Conservation (phyloP, 805 yeast species). For the Saturnispora hagleri region DNA sequence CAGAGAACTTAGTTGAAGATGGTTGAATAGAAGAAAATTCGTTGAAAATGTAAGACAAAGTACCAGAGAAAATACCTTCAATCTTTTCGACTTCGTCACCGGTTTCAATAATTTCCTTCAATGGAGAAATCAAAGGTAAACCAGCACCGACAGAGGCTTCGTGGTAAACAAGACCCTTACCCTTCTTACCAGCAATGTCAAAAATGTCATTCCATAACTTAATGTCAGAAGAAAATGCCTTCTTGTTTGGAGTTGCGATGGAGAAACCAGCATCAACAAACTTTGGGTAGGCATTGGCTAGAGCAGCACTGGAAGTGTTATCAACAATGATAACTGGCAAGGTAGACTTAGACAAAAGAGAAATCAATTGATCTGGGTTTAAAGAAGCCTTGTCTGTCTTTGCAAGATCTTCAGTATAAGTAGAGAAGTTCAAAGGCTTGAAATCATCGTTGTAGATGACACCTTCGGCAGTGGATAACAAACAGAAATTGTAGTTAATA, state of each 20-base stretch:
- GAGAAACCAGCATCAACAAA: slow-evolving; percentile 74
- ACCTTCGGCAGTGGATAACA: slow-evolving; percentile 66
- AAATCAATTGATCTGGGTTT: slow-evolving; percentile 47
- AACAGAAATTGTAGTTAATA: slow-evolving; percentile 65
- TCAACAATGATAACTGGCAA: slow-evolving; percentile 80
- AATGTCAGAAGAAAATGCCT: slow-evolving; percentile 81
- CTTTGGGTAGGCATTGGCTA: slow-evolving; percentile 71
- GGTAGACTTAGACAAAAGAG: slow-evolving; percentile 56
- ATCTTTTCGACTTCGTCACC: slow-evolving; percentile 89
- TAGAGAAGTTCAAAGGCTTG: slow-evolving; percentile 54
- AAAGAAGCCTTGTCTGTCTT: slow-evolving; percentile 42
- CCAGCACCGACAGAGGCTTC: slow-evolving; percentile 99
- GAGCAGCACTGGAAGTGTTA: slow-evolving; percentile 77
- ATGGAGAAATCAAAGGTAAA: slow-evolving; percentile 81
- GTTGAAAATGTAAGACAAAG: slow-evolving; percentile 90
- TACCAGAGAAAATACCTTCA: slow-evolving; percentile 96
- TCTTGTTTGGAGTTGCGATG: slow-evolving; percentile 96
- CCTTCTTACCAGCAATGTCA: slow-evolving; percentile 38
- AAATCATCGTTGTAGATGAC: slow-evolving; percentile 64
- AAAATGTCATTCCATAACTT: slow-evolving; percentile 72
- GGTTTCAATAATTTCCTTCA: slow-evolving; percentile 80
- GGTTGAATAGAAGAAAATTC: slow-evolving; percentile 69
- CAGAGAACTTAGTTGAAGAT: slow-evolving; percentile 68
- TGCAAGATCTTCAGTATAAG: slow-evolving; percentile 44
- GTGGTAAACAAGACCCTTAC: slow-evolving; percentile 80